Conservation (phyloP, 2,329 filamentous ascomycete genomes). For the Curvularia sp. region DNA sequence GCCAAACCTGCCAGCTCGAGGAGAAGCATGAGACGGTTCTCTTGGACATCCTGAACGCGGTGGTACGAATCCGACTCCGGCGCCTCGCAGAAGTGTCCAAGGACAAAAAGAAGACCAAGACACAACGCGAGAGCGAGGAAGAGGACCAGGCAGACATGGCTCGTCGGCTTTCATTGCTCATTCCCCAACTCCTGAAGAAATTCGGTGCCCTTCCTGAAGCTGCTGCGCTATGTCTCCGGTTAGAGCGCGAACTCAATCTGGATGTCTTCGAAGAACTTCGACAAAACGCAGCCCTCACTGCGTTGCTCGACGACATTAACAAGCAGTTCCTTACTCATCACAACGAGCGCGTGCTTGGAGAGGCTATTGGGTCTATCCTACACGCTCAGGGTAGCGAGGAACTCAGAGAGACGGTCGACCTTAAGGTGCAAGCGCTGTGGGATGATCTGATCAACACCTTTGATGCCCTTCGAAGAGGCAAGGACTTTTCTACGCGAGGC, state of each 20-base stretch:
- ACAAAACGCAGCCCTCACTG: slow-evolving; percentile 82
- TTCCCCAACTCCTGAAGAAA: slow-evolving; percentile 88
- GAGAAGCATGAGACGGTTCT: slow-evolving; percentile 83
- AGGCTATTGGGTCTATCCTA: slow-evolving; percentile 81
- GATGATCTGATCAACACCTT: slow-evolving; percentile 80
- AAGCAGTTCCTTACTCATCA: slow-evolving; percentile 94
- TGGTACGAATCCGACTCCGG: slow-evolving; percentile 76
- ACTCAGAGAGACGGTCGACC: slow-evolving; percentile 82
- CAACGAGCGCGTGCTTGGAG: slow-evolving; percentile 81
- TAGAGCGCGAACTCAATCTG: slow-evolving; percentile 86
- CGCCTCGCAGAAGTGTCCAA: slow-evolving; percentile 68
- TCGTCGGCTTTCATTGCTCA: slow-evolving; percentile 75
- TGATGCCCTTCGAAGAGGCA: slow-evolving; percentile 70
- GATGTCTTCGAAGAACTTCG: slow-evolving; percentile 88
- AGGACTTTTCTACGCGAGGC: slow-evolving; percentile 74
- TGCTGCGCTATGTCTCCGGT: slow-evolving; percentile 81
- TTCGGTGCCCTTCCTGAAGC: slow-evolving; percentile 90
- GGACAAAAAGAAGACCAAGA: slow-evolving; percentile 65
- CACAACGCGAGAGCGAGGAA: slow-evolving; percentile 64
- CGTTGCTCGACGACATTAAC: slow-evolving; percentile 87
- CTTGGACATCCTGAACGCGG: slow-evolving; percentile 83
- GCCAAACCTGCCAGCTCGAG: slow-evolving; percentile 74
- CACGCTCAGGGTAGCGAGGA: slow-evolving; percentile 88
- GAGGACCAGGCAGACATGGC: slow-evolving; percentile 82
- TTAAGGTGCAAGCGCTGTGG: slow-evolving; percentile 83